phyloP scores from a whole-genome alignment of 2,329 filamentous ascomycete genomes.

The Colletotrichum sp. region DNA sequence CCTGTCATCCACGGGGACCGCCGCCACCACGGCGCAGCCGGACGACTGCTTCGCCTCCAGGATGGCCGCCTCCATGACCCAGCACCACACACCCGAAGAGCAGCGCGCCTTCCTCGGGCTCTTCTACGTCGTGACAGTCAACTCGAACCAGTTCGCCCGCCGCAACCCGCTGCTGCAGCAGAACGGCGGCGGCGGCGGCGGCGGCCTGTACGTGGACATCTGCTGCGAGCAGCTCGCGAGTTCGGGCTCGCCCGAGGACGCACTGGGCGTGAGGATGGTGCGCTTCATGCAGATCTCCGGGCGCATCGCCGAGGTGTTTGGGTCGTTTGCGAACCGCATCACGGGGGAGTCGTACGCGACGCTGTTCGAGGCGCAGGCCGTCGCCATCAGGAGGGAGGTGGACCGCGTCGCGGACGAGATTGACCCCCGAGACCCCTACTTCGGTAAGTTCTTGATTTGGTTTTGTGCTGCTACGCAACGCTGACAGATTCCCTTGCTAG shows the following conservation, averaged over 20 bases:
- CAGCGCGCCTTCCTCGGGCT: slow-evolving; percentile 42
- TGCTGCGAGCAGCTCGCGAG: slow-evolving; percentile 35
- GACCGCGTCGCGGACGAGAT: slow-evolving; percentile 35
- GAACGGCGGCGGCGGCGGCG: not conserved
- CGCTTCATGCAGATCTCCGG: slow-evolving; percentile 40
- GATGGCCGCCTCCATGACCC: not conserved
- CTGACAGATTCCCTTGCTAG: not conserved
- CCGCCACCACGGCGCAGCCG: not conserved
- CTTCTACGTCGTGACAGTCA: slow-evolving; percentile 16
- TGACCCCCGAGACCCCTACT: slow-evolving; percentile 25
- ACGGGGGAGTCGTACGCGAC: slow-evolving; percentile 32
- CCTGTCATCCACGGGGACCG: not conserved
- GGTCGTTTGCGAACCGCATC: slow-evolving; percentile 31
- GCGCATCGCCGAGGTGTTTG: slow-evolving; percentile 36
- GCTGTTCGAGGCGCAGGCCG: slow-evolving; percentile 36
- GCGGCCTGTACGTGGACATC: slow-evolving; percentile 31
- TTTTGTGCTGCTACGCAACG: not conserved
- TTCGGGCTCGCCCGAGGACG: slow-evolving; percentile 28
- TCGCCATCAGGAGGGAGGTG: slow-evolving; percentile 35
- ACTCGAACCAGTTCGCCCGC: slow-evolving; percentile 42
- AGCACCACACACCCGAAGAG: slow-evolving; percentile 35
- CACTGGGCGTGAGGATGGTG: slow-evolving; percentile 36
- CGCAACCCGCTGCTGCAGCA: slow-evolving; percentile 34
- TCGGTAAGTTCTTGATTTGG: not conserved
- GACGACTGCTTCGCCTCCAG: slow-evolving; percentile 9